A percentile compares a stretch with the other conserved stretches of the same genome.
These are phyloP conservation scores for Thuidium tamariscinum DNA, from an alignment of 225 moss, liverwort and hornwort species.

Conservation along the genomic window DNA sequence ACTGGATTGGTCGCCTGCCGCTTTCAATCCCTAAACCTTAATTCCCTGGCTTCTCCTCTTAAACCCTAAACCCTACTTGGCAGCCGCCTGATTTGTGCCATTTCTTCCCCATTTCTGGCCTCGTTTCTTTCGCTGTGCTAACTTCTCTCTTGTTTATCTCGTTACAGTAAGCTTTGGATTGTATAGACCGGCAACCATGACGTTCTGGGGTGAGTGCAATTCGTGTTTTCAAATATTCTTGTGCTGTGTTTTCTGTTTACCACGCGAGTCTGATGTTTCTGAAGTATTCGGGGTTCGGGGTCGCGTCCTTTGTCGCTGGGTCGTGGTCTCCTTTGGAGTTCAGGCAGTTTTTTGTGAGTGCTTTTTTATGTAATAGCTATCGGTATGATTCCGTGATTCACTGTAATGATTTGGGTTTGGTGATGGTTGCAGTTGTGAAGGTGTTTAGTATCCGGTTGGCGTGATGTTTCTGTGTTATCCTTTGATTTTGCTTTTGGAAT, in stretches of 20 bases:
- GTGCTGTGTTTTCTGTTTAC: not conserved
- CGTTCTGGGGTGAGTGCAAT: slow-evolving; percentile 20
- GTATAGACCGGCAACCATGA: not conserved
- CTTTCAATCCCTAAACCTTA: not conserved
- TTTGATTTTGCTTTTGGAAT: not conserved
- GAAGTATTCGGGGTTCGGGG: not conserved
- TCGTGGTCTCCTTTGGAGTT: not conserved
- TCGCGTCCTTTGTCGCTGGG: not conserved
- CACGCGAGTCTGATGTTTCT: not conserved
- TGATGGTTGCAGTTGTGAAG: not conserved
- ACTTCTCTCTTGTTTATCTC: not conserved
- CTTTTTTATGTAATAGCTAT: not conserved
- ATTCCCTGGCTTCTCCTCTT: not conserved
- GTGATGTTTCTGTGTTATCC: not conserved
- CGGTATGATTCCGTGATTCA: not conserved
- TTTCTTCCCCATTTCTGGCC: not conserved
- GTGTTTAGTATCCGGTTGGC: not conserved
- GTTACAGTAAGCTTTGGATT: not conserved
- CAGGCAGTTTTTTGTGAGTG: no score
- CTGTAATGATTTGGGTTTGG: not conserved
- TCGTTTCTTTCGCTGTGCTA: not conserved
- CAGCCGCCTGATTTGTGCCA: not conserved
- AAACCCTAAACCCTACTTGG: not conserved
- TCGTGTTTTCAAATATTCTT: not conserved
- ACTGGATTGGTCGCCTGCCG: not conserved